A percentile compares a stretch with the other conserved stretches of the same genome.
These are phyloP conservation scores for Paraphaeosphaeria minitans DNA, from an alignment of 2,329 filamentous ascomycete species.

Conservation along the genomic window DNA sequence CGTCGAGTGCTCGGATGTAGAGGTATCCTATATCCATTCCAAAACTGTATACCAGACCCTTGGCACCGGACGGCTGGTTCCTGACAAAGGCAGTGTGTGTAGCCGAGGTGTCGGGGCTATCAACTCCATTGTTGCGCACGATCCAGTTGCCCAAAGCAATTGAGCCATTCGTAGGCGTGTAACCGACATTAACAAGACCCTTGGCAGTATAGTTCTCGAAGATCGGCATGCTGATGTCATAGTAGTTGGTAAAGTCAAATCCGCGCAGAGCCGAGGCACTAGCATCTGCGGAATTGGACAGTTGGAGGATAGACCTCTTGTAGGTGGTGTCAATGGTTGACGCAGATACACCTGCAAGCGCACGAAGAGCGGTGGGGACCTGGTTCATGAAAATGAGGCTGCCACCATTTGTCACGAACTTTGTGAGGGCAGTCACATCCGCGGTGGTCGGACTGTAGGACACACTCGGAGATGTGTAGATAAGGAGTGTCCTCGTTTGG, in stretches of 20 bases:
- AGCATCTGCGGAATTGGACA: neutral
- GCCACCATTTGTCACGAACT: conserved; percentile 9
- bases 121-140: conserved; percentile 7
- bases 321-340: neutral
- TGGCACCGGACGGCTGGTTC: conserved; percentile 8
- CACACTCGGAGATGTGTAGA: conserved; percentile 10
- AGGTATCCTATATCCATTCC: conserved; percentile 11
- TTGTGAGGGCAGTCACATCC: conserved; percentile 10
- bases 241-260: conserved; percentile 9
- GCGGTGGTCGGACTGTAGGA: conserved; percentile 10
- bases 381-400: conserved; percentile 14
- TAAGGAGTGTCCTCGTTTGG: conserved; percentile 4
- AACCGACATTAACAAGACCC: conserved; percentile 10
- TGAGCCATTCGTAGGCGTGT: conserved; percentile 4
- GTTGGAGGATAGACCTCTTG: conserved; percentile 6
- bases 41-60: conserved; percentile 13
- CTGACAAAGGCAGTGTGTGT: conserved; percentile 8
- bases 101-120: conserved; percentile 8
- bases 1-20: conserved; percentile 7
- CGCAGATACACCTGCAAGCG: conserved; percentile 12
- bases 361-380: conserved; percentile 7
- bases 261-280: conserved; percentile 1
- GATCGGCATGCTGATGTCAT: conserved; percentile 12
- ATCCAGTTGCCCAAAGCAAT: conserved; percentile 5
- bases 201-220: conserved; percentile 6